Percentiles rank a stretch among this genome's conserved stretches.
Evolutionary conservation across 352 stramenopile species (phyloP).

Genomic region (Elongisporangium senticosum): DNA sequence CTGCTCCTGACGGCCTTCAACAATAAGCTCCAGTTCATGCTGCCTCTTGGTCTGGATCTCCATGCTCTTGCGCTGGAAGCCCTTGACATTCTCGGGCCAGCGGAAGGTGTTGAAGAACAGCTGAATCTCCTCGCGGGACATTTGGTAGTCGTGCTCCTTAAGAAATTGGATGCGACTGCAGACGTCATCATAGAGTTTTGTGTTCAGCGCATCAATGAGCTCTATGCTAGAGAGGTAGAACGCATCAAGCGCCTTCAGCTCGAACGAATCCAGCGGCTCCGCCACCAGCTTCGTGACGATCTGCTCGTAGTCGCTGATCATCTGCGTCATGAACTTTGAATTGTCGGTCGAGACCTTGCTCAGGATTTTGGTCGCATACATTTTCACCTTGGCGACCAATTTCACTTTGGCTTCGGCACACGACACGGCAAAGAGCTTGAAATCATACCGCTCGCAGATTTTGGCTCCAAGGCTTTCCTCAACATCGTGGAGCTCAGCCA

Average conservation of each 20-base stretch:
- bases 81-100: constrained; percentile 90
- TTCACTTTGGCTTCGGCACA: constrained; percentile 85
- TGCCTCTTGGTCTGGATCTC: constrained; percentile 89
- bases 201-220: constrained; percentile 64
- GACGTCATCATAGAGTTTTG: constrained; percentile 71
- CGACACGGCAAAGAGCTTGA: constrained; percentile 86
- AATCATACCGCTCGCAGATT: constrained; percentile 86
- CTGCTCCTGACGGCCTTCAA: constrained; percentile 87
- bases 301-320: constrained; percentile 85
- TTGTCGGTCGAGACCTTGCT: constrained; percentile 86
- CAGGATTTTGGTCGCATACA: constrained; percentile 60
- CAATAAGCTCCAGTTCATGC: constrained; percentile 84
- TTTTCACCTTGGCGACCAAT: constrained; percentile 70
- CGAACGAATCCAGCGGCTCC: constrained; percentile 86
- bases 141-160: constrained; percentile 82
- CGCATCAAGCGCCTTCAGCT: constrained; percentile 85
- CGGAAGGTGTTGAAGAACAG: constrained; percentile 88
- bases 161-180: constrained; percentile 84
- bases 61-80: constrained; percentile 87
- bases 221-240: constrained; percentile 79
- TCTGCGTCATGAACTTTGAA: constrained; percentile 73
- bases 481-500: constrained; percentile 42
- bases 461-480: constrained; percentile 36
- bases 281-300: constrained; percentile 84
- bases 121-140: constrained; percentile 87